phyloP scores from a whole-genome alignment of 352 stramenopile species.

The Phytophthora melonis region DNA sequence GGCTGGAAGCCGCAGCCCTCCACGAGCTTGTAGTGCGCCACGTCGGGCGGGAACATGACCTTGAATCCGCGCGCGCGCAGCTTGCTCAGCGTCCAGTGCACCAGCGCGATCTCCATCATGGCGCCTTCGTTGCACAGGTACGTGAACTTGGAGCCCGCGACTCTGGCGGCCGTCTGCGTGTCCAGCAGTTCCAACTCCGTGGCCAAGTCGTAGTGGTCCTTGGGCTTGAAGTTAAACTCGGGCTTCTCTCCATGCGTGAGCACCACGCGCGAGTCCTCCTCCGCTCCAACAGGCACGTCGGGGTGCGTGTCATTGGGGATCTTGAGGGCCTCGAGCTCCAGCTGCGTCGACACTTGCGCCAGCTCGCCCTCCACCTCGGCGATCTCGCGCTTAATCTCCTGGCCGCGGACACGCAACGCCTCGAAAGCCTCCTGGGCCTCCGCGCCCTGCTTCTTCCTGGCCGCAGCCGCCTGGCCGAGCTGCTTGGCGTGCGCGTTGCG shows the following conservation, averaged over 20 bases:
- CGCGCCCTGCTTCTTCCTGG: constrained; percentile 48
- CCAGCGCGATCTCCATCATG: constrained; percentile 89
- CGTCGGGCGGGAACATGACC: constrained; percentile 80
- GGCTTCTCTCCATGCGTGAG: constrained; percentile 64
- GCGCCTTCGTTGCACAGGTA: constrained; percentile 88
- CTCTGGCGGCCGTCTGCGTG: constrained; percentile 69
- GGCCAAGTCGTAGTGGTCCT: constrained; percentile 80
- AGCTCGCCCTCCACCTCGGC: constrained; percentile 51
- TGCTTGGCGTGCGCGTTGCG: constrained; percentile 77
- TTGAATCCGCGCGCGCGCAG: constrained; percentile 77
- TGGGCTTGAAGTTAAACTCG: constrained; percentile 63
- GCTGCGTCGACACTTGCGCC: constrained; percentile 45
- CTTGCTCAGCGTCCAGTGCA: constrained; percentile 83
- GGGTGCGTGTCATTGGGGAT: constrained; percentile 84
- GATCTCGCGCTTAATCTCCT: constrained; percentile 70
- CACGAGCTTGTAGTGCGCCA: constrained; percentile 85
- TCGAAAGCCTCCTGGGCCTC: constrained; percentile 45
- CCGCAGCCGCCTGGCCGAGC: constrained; percentile 48
- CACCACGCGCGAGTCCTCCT: constrained; percentile 66
- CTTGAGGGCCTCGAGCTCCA: constrained; percentile 79
- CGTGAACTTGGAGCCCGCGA: constrained; percentile 87
- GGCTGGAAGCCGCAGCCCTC: constrained; percentile 90
- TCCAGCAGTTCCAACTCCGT: constrained; percentile 79
- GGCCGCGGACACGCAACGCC: constrained; percentile 47
- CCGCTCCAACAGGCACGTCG: constrained; percentile 65